These are phyloP conservation scores for Pseudocercospora macadamiae DNA, from an alignment of 2,329 filamentous ascomycete genomes.

Conservation along the genomic window DNA sequence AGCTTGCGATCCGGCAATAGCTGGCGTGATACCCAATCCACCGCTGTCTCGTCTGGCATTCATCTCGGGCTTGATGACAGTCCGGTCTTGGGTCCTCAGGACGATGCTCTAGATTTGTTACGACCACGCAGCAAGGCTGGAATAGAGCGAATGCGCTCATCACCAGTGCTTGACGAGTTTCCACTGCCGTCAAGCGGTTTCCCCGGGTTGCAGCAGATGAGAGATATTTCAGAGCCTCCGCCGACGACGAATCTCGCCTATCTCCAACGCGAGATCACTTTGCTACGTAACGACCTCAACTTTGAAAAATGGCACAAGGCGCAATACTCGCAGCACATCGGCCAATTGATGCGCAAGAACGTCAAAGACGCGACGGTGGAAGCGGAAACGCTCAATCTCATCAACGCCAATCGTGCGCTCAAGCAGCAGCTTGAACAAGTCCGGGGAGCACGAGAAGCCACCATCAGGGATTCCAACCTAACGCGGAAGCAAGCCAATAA, in stretches of 20 bases:
- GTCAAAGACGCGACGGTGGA: slow-evolving; percentile 77
- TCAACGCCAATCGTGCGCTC: slow-evolving; percentile 74
- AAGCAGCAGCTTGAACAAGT: slow-evolving; percentile 64
- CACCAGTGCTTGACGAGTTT: slow-evolving; percentile 33
- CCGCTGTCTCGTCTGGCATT: slow-evolving; percentile 45
- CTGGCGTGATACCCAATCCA: slow-evolving; percentile 60
- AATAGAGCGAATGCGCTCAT: slow-evolving; percentile 15
- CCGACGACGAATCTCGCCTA: slow-evolving; percentile 50
- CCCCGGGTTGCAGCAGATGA: not conserved
- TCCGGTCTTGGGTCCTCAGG: slow-evolving; percentile 60
- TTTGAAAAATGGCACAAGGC: slow-evolving; percentile 84
- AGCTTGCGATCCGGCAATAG: slow-evolving; percentile 43
- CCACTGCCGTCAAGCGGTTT: slow-evolving; percentile 22
- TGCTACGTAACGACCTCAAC: slow-evolving; percentile 77
- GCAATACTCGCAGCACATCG: slow-evolving; percentile 80
- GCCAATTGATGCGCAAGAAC: slow-evolving; percentile 73
- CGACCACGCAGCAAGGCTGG: slow-evolving; percentile 24
- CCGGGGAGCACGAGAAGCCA: slow-evolving; percentile 37
- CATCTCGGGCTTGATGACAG: slow-evolving; percentile 56
- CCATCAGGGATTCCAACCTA: slow-evolving; percentile 37
- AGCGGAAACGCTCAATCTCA: slow-evolving; percentile 78
- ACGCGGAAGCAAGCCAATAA: slow-evolving; percentile 71
- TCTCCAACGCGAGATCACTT: slow-evolving; percentile 72
- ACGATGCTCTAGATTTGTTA: slow-evolving; percentile 24
- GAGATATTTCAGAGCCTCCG: slow-evolving; percentile 22